Evolutionary conservation across 139 green algal genomes (phyloP).

Genomic region (Nannochloris sp.): DNA sequence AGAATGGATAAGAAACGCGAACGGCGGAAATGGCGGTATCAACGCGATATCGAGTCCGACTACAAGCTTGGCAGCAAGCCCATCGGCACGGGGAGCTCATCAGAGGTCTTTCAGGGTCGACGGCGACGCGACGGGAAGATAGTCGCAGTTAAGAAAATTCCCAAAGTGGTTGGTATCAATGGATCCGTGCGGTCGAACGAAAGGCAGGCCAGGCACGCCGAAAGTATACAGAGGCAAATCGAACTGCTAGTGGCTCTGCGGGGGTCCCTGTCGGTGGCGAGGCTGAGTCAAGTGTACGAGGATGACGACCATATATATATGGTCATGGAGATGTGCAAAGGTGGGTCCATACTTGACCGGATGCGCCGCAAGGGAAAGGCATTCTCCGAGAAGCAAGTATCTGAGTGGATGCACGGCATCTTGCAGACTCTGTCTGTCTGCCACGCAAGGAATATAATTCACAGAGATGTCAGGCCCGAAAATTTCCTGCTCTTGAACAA

Average conservation of each 20-base stretch:
- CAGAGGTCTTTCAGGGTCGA: constrained; percentile 1
- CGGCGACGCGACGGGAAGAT: background rate
- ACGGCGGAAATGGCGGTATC: no score
- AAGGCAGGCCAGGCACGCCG: background rate
- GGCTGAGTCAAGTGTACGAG: constrained; percentile 34
- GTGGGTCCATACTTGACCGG: constrained; percentile 31
- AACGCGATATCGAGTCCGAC: no score
- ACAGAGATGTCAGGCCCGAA: constrained; percentile 40
- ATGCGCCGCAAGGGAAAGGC: background rate
- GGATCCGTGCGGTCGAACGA: constrained; percentile 5
- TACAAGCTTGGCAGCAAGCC: constrained; percentile 10
- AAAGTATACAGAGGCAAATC: constrained; percentile 3
- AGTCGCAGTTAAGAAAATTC: constrained; percentile 22
- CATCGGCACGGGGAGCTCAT: constrained; percentile 15
- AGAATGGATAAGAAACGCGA: no score
- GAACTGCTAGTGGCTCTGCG: constrained; percentile 26
- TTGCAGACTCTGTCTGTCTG: constrained; percentile 37
- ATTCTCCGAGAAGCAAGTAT: constrained; percentile 29
- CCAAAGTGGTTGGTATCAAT: constrained; percentile 18
- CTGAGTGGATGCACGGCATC: constrained; percentile 25
- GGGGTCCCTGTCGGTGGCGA: constrained; percentile 27
- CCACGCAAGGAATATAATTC: constrained; percentile 30
- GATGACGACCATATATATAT: constrained; percentile 30
- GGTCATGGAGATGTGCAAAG: constrained; percentile 38
- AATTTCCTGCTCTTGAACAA: constrained; percentile 36